phyloP scores from a whole-genome alignment of 2,329 filamentous ascomycete species.

The Fusarium sp. region DNA sequence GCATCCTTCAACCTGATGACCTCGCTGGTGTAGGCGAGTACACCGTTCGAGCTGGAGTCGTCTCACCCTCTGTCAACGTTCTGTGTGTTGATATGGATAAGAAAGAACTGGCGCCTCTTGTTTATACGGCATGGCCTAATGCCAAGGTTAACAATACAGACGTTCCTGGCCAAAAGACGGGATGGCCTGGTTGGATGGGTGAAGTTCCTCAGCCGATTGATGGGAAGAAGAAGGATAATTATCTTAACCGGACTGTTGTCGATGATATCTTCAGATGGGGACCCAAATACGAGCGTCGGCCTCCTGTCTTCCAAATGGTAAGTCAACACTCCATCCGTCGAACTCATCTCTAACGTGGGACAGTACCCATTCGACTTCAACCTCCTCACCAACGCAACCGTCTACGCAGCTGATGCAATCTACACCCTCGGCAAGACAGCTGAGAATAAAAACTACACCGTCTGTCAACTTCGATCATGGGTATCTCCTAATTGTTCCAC shows the following conservation, averaged over 20 bases:
- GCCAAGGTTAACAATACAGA: slow-evolving; percentile 52
- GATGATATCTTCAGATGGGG: slow-evolving; percentile 81
- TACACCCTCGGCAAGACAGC: slow-evolving; percentile 72
- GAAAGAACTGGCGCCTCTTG: slow-evolving; percentile 71
- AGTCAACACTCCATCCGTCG: slow-evolving; percentile 34
- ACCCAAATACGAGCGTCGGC: slow-evolving; percentile 60
- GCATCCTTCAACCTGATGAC: slow-evolving; percentile 76
- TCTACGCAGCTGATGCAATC: slow-evolving; percentile 62
- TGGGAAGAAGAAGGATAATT: slow-evolving; percentile 48
- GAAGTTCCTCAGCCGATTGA: slow-evolving; percentile 54
- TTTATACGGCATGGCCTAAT: slow-evolving; percentile 72
- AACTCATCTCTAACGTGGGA: background rate
- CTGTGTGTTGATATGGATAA: slow-evolving; percentile 75
- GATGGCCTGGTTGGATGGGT: slow-evolving; percentile 52
- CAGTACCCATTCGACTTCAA: slow-evolving; percentile 73
- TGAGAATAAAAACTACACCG: slow-evolving; percentile 64
- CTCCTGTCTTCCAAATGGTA: slow-evolving; percentile 65
- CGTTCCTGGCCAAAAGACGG: slow-evolving; percentile 51
- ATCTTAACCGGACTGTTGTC: slow-evolving; percentile 68
- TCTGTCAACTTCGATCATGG: slow-evolving; percentile 76
- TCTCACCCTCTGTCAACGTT: slow-evolving; percentile 78
- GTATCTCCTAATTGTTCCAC: slow-evolving; percentile 76
- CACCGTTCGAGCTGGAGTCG: slow-evolving; percentile 74
- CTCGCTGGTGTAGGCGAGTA: slow-evolving; percentile 77
- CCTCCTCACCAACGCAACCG: slow-evolving; percentile 69